These are phyloP conservation scores for Passalora sequoiae DNA, from an alignment of 2,329 filamentous ascomycete species.

Conservation along the genomic window DNA sequence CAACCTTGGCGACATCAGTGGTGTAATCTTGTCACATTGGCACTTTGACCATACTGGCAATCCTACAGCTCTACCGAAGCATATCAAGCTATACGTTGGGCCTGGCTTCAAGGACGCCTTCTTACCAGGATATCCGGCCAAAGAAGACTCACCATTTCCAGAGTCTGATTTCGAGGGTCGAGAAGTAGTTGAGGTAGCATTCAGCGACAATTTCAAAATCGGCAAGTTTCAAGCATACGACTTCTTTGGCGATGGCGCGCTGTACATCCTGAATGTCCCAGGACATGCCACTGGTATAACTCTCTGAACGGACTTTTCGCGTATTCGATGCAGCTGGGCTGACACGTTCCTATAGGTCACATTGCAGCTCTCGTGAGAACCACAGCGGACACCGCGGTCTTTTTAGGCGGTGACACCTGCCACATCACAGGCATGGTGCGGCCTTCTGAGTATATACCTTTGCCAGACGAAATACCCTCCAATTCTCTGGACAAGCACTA, in stretches of 20 bases:
- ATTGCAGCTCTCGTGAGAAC: slow-evolving; percentile 23
- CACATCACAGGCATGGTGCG: slow-evolving; percentile 23
- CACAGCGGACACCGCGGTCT: slow-evolving; percentile 21
- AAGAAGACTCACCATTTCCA: slow-evolving; percentile 78
- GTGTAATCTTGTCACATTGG: slow-evolving; percentile 43
- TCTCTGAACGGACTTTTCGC: too few relatives aligned
- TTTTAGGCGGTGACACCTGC: slow-evolving; percentile 25
- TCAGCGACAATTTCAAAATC: slow-evolving; percentile 30
- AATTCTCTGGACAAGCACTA: slow-evolving; percentile 18
- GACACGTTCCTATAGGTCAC: too few relatives aligned
- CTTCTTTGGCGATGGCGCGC: slow-evolving; percentile 40
- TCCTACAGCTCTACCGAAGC: slow-evolving; percentile 42
- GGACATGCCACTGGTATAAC: slow-evolving; percentile 23
- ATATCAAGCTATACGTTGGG: slow-evolving; percentile 49
- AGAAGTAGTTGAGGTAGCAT: slow-evolving; percentile 17
- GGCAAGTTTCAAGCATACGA: slow-evolving; percentile 40
- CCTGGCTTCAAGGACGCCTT: slow-evolving; percentile 47
- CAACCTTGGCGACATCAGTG: slow-evolving; percentile 32
- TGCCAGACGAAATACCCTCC: slow-evolving; percentile 17
- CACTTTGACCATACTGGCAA: slow-evolving; percentile 50
- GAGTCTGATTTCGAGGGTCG: slow-evolving; percentile 45
- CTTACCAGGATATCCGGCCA: slow-evolving; percentile 45
- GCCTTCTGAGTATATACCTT: slow-evolving; percentile 15
- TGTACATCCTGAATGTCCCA: slow-evolving; percentile 38
- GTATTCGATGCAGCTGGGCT: too few relatives aligned